Evolutionary conservation across 1,139 yeast genomes (phyloP), one percentile per base, ranked within the genome.

Genomic region (Nadsonia commutata): DNA sequence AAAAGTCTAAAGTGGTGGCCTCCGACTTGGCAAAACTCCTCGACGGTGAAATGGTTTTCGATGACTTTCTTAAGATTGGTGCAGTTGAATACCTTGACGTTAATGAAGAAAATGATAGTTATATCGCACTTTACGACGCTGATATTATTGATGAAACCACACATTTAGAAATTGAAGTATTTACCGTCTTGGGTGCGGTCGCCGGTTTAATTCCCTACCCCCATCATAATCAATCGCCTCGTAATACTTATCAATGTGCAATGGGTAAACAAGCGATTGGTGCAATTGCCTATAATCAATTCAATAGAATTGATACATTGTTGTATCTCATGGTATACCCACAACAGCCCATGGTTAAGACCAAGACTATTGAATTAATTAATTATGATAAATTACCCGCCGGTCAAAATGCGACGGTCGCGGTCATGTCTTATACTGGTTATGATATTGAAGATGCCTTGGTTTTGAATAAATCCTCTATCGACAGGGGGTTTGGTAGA

Each of bases 221-320:
- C 31, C 98, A 90, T 62, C 99, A 90, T 63, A 90, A 90, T 63
- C 98, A 90, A 68, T 86, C 96, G 3, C 98, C 98, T 41, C 80
- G 98, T 74, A 90, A 90, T 62, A 90, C 98, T 0, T 90, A 90
- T 67, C 98, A 90, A 68, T 90, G 96, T 74, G 98, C 98, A 61
- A 90, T 90, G 98, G 98, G 98, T 77, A 90, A 90, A 68, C 99
- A 90, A 67, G 98, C 98, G 19, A 90, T 90, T 63, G 99, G 99
- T 52, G 97, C 97, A 7, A 93, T 93, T 64, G 96, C 94, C 21
- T 90, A 90, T 63, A 90, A 90, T 63, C 98, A 90, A 64, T 83
- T 90, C 66, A 76, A 86, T 59, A 78, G 99, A 64, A 90, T 90
- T 53, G 99, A 90, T 59, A 93, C 99, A 0, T 67, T 90, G 55